Evolutionary conservation across 2,329 filamentous ascomycete species (phyloP).

Genomic region (Sporothrix euskadiensis): DNA sequence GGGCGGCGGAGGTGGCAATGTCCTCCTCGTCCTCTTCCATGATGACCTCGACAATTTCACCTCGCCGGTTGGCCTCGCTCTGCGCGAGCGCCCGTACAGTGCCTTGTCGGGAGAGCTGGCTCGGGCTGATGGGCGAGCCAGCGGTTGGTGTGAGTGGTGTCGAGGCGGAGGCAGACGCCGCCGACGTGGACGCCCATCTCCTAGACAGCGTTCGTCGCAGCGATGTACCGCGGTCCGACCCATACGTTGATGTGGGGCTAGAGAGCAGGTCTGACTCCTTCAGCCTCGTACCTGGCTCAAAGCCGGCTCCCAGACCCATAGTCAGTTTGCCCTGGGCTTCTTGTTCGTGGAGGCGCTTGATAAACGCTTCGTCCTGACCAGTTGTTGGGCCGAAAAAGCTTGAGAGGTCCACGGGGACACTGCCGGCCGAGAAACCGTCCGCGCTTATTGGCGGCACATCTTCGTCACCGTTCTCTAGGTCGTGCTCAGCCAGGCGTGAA

Average conservation of each 20-base stretch:
- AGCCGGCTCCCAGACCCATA: constrained; percentile 59
- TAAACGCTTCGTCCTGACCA: constrained; percentile 48
- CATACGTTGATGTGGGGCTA: constrained; percentile 12
- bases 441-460: constrained; percentile 29
- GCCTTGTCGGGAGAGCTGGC: constrained; percentile 34
- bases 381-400: constrained; percentile 50
- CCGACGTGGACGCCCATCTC: constrained; percentile 14
- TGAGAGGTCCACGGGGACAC: constrained; percentile 49
- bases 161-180: constrained; percentile 22
- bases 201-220: constrained; percentile 31
- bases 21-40: constrained; percentile 39
- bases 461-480: constrained; percentile 36
- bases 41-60: constrained; percentile 61
- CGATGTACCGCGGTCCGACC: constrained; percentile 5
- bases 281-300: constrained; percentile 50
- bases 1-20: constrained; percentile 42
- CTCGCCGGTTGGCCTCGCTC: constrained; percentile 60
- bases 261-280: constrained; percentile 52
- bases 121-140: constrained; percentile 29
- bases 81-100: constrained; percentile 56
- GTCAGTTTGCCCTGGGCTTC: constrained; percentile 59
- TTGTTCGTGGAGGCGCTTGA: constrained; percentile 50
- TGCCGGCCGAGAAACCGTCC: constrained; percentile 11
- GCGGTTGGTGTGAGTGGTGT: background rate
- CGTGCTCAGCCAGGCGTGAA: constrained; percentile 39